Percentiles rank a stretch among this genome's conserved stretches.
Conservation (phyloP, 2,329 filamentous ascomycete genomes). For the Colletotrichum coccodes region DNA sequence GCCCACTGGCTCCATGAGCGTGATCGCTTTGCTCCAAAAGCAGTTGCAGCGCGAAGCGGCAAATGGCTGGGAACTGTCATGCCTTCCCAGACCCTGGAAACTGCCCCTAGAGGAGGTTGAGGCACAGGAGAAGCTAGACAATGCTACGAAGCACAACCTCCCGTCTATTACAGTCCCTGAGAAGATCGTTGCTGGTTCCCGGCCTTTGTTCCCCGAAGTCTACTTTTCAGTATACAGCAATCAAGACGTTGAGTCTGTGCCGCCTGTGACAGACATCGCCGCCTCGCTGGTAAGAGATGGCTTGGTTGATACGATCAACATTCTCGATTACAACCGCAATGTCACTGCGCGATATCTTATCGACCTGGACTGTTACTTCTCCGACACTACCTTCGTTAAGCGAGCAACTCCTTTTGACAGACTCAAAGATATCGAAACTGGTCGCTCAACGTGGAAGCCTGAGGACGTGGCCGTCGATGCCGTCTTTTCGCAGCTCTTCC, state of each 20-base stretch:
- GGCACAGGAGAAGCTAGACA: slow-evolving; percentile 66
- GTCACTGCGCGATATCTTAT: slow-evolving; percentile 89
- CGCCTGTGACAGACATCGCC: slow-evolving; percentile 78
- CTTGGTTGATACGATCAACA: slow-evolving; percentile 92
- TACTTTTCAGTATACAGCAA: slow-evolving; percentile 92
- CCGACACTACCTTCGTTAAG: slow-evolving; percentile 90
- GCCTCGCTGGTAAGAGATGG: slow-evolving; percentile 87
- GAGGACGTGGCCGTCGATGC: slow-evolving; percentile 98
- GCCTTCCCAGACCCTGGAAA: slow-evolving; percentile 75
- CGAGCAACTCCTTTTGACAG: slow-evolving; percentile 93
- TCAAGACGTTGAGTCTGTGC: slow-evolving; percentile 91
- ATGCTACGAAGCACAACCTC: slow-evolving; percentile 78
- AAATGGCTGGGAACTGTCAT: slow-evolving; percentile 79
- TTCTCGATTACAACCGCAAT: slow-evolving; percentile 91
- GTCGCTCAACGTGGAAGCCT: slow-evolving; percentile 89
- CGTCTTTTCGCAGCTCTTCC: slow-evolving; percentile 94
- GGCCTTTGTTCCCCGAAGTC: slow-evolving; percentile 88
- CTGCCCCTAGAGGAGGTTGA: slow-evolving; percentile 70
- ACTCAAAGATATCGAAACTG: slow-evolving; percentile 74
- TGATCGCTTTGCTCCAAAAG: slow-evolving; percentile 84
- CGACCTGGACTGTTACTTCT: slow-evolving; percentile 94
- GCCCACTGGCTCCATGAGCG: slow-evolving; percentile 71
- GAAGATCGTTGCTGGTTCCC: slow-evolving; percentile 77
- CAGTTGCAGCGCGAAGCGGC: slow-evolving; percentile 83
- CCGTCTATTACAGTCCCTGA: slow-evolving; percentile 81